Percentiles rank a stretch among this genome's conserved stretches.
Evolutionary conservation across 2,329 filamentous ascomycete species (phyloP).

Genomic region (Aspergillus arachidicola): DNA sequence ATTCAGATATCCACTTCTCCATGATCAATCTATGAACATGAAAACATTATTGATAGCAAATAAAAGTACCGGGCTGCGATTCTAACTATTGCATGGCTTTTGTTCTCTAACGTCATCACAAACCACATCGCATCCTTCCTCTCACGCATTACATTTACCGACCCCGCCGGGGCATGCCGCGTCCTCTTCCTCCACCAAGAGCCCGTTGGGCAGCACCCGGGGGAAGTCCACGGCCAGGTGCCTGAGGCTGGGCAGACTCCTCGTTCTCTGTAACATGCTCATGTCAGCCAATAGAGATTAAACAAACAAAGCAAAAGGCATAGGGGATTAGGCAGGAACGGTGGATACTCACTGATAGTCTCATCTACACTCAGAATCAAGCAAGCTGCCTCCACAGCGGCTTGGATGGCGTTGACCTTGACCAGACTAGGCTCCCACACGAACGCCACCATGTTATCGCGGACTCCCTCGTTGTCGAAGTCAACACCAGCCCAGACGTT

Average conservation of each 20-base stretch:
- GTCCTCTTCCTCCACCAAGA: constrained; percentile 79
- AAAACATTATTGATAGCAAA: constrained; percentile 3
- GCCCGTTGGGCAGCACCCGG: constrained; percentile 87
- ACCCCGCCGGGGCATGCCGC: constrained; percentile 72
- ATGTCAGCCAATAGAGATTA: constrained; percentile 20
- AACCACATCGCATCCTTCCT: constrained; percentile 21
- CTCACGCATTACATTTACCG: constrained; percentile 21
- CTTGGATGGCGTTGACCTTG: constrained; percentile 96
- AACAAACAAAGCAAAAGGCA: neutral
- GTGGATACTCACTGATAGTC: constrained; percentile 72
- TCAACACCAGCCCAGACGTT: constrained; percentile 95
- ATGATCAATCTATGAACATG: neutral
- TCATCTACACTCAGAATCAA: constrained; percentile 95
- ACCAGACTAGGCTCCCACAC: constrained; percentile 97
- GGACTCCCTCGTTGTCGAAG: constrained; percentile 86
- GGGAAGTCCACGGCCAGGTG: constrained; percentile 72
- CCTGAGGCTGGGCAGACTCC: constrained; percentile 83
- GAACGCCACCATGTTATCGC: constrained; percentile 92
- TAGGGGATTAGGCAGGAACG: neutral
- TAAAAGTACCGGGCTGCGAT: constrained; percentile 9
- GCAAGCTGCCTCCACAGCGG: constrained; percentile 92
- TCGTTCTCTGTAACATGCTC: constrained; percentile 67
- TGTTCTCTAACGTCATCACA: constrained; percentile 9
- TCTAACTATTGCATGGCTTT: constrained; percentile 16
- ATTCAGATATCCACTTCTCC: neutral